These are phyloP conservation scores for Sicyos baderoa DNA, from an alignment of 306 rosid genomes.

Conservation along the genomic window DNA sequence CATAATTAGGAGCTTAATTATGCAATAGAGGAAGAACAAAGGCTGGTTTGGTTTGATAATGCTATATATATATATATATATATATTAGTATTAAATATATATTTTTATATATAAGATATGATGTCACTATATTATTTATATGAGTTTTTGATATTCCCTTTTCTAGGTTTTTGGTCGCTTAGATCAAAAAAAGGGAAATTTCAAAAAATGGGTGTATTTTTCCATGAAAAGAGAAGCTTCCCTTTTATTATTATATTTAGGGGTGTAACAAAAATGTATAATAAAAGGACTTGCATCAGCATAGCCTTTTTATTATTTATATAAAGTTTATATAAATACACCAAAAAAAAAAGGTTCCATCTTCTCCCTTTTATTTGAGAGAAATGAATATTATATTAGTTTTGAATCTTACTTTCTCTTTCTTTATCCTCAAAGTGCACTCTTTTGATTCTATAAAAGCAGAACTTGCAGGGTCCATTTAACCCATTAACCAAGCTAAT, in stretches of 20 bases:
- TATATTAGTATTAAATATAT: not conserved
- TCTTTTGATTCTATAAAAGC: not conserved
- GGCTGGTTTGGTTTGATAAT: not conserved
- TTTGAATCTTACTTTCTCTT: not conserved
- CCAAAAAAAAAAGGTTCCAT: not conserved
- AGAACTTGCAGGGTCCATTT: not conserved
- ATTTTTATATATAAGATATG: constrained; percentile 6
- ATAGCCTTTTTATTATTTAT: constrained; percentile 12
- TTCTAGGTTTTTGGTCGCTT: constrained; percentile 20
- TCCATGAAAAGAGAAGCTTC: not conserved
- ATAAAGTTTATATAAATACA: constrained; percentile 10
- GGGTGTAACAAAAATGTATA: constrained; percentile 16
- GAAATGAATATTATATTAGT: constrained; percentile 10
- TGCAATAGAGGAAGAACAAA: constrained; percentile 34
- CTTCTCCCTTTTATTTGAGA: constrained; percentile 8
- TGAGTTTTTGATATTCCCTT: constrained; percentile 7
- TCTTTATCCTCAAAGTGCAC: not conserved
- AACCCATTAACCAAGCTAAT: not conserved
- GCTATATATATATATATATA: not conserved
- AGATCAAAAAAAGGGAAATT: constrained; percentile 17
- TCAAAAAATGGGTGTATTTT: not conserved
- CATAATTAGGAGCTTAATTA: constrained; percentile 83
- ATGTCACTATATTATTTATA: constrained; percentile 7
- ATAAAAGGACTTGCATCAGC: constrained; percentile 32
- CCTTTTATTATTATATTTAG: constrained; percentile 2